Evolutionary conservation across 345 rosid genomes (phyloP), one percentile per base, ranked within the genome.

Genomic region (Populus nigra): DNA sequence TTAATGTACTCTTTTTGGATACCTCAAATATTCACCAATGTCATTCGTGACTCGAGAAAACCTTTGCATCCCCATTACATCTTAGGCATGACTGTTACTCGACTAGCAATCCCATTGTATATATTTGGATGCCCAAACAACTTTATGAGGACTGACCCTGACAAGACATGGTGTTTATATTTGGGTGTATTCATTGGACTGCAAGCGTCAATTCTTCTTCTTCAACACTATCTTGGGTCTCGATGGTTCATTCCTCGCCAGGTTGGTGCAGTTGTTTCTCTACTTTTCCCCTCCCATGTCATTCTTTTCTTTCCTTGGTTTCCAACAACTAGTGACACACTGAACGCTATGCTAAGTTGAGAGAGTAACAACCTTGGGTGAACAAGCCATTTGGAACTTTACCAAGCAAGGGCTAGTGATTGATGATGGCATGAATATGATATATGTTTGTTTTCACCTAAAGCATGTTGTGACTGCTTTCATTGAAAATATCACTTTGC

Each of bases 241-340:
- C 89, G 99, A 55, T 96, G 98, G 89, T 93, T 96, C 86, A 88
- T 96, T 81, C 97, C 99, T 79, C 93, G 84, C 50, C 94, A 93
- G 99, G 99, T 96, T 69, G 77, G 88, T 77, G 82, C 3, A 13
- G 49, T n/a, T 77, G 76, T 62, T 59, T 78, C 16, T 77, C 75
- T 70, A 65, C 50, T 79, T 78, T 61, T 13, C 62, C 7, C 17
- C 39, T 71, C 17, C 23, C 27, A 65, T 2, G 41, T 41, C 18
- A n/a, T 65, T 13, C 7, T 55, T 43, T 71, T 73, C 55, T 69
- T 69, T 12, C 13, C 50, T 22, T 7, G 20, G 68, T 25, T 63
- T 23, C 68, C 68, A 63, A 31, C 16, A 63, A 63, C 31, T 27
- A 1, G 13, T 63, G 68, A 63, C 33, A 62, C 57, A 6, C 8